A percentile compares a stretch with the other conserved stretches of the same genome.
Evolutionary conservation across 345 rosid species (phyloP).

Genomic region (Salix udensis): DNA sequence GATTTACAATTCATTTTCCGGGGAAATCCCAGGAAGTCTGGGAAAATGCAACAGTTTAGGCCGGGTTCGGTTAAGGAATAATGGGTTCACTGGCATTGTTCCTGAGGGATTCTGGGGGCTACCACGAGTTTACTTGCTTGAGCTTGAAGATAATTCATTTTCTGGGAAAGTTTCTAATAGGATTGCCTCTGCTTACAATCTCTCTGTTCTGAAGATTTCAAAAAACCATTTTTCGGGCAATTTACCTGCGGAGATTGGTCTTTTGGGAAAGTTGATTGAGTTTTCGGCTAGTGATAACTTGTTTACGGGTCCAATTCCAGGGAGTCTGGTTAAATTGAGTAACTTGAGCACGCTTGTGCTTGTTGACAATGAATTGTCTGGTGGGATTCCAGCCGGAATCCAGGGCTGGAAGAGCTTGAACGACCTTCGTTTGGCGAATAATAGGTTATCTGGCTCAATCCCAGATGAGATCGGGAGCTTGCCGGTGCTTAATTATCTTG

Average conservation of each 20-base stretch:
- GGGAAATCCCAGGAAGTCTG: conserved; percentile 53
- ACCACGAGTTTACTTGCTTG: conserved; percentile 58
- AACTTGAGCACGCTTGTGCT: conserved; percentile 66
- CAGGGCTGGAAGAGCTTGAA: conserved; percentile 52
- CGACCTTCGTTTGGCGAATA: conserved; percentile 71
- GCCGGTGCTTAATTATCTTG: conserved; percentile 79
- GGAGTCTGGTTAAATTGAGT: conserved; percentile 45
- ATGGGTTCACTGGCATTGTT: conserved; percentile 51
- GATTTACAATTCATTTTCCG: conserved; percentile 64
- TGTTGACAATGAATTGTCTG: conserved; percentile 52
- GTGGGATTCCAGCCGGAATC: conserved; percentile 58
- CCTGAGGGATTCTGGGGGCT: conserved; percentile 73
- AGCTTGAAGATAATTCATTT: conserved; percentile 56
- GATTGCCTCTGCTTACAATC: conserved; percentile 57
- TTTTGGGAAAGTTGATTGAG: conserved; percentile 44
- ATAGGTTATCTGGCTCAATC: conserved; percentile 59
- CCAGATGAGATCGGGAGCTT: conserved; percentile 61
- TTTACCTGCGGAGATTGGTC: conserved; percentile 55
- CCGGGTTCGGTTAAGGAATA: conserved; percentile 61
- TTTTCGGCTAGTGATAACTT: conserved; percentile 46
- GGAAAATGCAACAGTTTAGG: conserved; percentile 58
- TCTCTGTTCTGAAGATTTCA: conserved; percentile 57
- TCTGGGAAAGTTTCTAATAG: conserved; percentile 43
- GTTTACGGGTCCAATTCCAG: conserved; percentile 53
- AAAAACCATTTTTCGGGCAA: conserved; percentile 57